A percentile compares a stretch with the other conserved stretches of the same genome.
Conservation (phyloP, 441 rosid species). For the Populus tomentosa region DNA sequence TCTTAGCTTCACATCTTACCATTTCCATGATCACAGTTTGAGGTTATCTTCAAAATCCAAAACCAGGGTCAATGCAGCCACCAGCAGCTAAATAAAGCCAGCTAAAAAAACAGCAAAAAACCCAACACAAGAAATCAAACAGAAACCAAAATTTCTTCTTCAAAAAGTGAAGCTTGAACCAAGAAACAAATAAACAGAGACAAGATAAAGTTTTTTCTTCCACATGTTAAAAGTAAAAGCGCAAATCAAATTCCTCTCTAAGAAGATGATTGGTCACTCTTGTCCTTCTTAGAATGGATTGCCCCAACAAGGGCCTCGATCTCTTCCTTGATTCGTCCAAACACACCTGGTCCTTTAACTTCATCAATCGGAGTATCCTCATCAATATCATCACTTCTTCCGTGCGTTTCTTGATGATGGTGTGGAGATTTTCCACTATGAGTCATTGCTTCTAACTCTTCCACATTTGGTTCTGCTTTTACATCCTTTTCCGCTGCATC, state of each 20-base stretch:
- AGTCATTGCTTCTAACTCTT: conserved; percentile 26
- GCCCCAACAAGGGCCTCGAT: conserved; percentile 41
- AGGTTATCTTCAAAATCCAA: too few relatives aligned
- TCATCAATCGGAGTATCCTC: conserved; percentile 36
- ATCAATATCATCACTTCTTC: conserved; percentile 44
- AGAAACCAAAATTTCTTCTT: too few relatives aligned
- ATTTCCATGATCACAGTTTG: too few relatives aligned
- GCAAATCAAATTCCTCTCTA: not conserved
- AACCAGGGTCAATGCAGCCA: too few relatives aligned
- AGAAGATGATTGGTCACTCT: not conserved
- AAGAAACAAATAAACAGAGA: not conserved
- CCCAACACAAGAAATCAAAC: too few relatives aligned
- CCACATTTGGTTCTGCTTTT: conserved; percentile 27
- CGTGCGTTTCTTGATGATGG: conserved; percentile 44
- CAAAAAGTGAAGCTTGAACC: not conserved
- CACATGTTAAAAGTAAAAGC: not conserved
- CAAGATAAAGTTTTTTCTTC: too few relatives aligned
- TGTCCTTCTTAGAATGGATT: conserved; percentile 37
- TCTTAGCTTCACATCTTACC: too few relatives aligned
- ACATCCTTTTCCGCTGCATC: conserved; percentile 20
- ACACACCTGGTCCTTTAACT: conserved; percentile 46
- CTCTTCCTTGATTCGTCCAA: conserved; percentile 50
- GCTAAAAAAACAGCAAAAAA: too few relatives aligned
- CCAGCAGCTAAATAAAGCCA: too few relatives aligned
- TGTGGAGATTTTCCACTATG: conserved; percentile 15